Evolutionary conservation across 2,329 filamentous ascomycete genomes (phyloP), one percentile per base, ranked within the genome.

Genomic region (Geosmithia flava): DNA sequence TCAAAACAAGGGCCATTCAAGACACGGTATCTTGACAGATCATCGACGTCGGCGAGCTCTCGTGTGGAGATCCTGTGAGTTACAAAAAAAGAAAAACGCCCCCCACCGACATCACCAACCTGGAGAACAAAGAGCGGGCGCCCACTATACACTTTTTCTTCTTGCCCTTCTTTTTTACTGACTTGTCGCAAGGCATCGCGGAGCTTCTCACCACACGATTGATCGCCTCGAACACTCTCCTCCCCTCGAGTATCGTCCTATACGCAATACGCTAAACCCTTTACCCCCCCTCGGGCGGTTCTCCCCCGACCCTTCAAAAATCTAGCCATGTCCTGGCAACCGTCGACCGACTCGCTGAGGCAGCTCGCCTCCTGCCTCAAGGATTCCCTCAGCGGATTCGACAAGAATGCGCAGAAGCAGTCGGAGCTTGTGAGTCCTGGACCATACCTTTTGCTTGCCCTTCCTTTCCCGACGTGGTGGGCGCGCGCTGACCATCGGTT

Each of bases 331-430:
- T 80, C 83, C 67, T 98, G 93, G 93, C 87, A 95, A 72, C 93
- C 93, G 53, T 75, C 86, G 60, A 80, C 84, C 59, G 87, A 90
- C 74, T 88, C 85, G 65, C 75, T 98, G 73, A 78, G 78, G 74
- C 90, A 96, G 76, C 80, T 98, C 55, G 85, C 88, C 56, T 79
- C 83, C 61, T 96, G 83, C 68, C 79, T 98, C 61, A 87, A 83
- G 69, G 90, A 97, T 71, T 96, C 93, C 43, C 75, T 97, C 59
- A 94, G 87, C 64, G 85, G 84, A 56, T 83, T 86, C 63, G 80
- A 95, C 67, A 81, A 81, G 63, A 73, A 68, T 58, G 82, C 83
- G 47, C 89, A 93, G 66, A 94, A 91, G 69, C 85, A 94, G 67
- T 91, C 93, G 49, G 91, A 95, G 69, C 68, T 80, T 65, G 89